phyloP scores from a whole-genome alignment of 106 monocot genomes.

The Acanthochlamys bracteata region DNA sequence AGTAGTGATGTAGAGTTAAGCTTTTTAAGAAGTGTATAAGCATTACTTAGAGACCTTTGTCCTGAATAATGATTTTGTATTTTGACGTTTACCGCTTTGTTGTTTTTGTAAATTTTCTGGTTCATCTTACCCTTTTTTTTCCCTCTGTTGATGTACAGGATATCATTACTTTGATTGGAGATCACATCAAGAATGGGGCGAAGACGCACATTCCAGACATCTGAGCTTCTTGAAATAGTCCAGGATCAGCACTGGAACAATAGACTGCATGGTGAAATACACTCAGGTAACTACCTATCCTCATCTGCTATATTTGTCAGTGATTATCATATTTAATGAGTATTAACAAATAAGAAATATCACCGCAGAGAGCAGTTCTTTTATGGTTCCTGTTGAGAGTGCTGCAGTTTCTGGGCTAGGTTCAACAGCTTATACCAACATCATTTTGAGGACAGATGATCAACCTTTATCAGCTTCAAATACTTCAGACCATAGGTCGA shows the following conservation, averaged over 20 bases:
- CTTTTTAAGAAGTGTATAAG: too few relatives aligned
- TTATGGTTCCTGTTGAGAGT: slow-evolving; percentile 8
- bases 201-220: background rate
- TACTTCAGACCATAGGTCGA: slow-evolving; percentile 1
- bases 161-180: background rate
- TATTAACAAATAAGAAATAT: background rate
- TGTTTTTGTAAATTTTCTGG: background rate
- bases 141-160: background rate
- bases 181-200: slow-evolving; percentile 3
- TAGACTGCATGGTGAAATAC: slow-evolving; percentile 4
- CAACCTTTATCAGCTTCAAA: slow-evolving; percentile 12
- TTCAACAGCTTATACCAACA: slow-evolving; percentile 9
- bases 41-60: too few relatives aligned
- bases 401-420: slow-evolving; percentile 8
- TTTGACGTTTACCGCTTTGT: background rate
- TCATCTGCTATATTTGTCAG: too few relatives aligned
- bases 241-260: slow-evolving; percentile 7
- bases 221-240: slow-evolving; percentile 6
- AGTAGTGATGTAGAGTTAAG: too few relatives aligned
- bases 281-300: background rate
- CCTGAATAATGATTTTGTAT: too few relatives aligned
- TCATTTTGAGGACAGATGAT: slow-evolving; percentile 9
- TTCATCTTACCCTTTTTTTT: background rate
- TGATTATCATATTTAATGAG: too few relatives aligned
- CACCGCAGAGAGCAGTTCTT: slow-evolving; percentile 10